Base-by-base conservation (phyloP, 2,329 filamentous ascomycete genomes). In the Paraphoma chrysanthemicola region DNA sequence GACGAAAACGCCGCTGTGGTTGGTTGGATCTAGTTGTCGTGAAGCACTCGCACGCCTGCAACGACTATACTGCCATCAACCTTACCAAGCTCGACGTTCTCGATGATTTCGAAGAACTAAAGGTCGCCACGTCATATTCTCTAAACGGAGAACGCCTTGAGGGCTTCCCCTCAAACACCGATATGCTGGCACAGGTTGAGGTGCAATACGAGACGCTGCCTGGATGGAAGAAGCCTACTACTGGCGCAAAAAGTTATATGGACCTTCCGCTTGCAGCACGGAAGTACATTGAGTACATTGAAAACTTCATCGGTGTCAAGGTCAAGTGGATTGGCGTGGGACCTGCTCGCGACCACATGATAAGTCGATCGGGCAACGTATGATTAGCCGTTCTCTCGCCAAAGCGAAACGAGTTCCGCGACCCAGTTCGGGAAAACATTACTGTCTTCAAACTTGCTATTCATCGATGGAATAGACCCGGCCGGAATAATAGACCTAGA, bases 71-170 rank as follows among this genome's bases (percentile, higher is more conserved):
- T 0, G 76, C 80, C 44, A 78, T 88, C 67, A 88, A 89, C 77
- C 78, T 88, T 54, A 88, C 86, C 54, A 88, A 88, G 76, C 83
- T 91, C 18, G 88, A 91, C 66, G 83, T 92, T 38, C 82, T 93
- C 14, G 90, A 93, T 72, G 85, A 85, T 31, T 92, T 96, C 73
- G 82, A 85, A 9, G 88, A 87, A 69, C 85, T 96, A 77, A 90
- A 93, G 75, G 82, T 91, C 48, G 90, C 90, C 16, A 85, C 90
- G 12, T 87, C 86, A 2, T 96, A 96, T 79, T 80, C 80, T 11
- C 64, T 85, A 69, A 82, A 85, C 48, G 85, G 85, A 43, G 71
- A 84, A 68, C 78, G 79, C 53, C 75, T 90, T 10, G 80, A 84
- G 16, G 86, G 83, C 11, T 92, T 90, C 82, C 90, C 86, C 4